Conservation (phyloP, 2,329 filamentous ascomycete genomes). For the Mariannaea sp. region DNA sequence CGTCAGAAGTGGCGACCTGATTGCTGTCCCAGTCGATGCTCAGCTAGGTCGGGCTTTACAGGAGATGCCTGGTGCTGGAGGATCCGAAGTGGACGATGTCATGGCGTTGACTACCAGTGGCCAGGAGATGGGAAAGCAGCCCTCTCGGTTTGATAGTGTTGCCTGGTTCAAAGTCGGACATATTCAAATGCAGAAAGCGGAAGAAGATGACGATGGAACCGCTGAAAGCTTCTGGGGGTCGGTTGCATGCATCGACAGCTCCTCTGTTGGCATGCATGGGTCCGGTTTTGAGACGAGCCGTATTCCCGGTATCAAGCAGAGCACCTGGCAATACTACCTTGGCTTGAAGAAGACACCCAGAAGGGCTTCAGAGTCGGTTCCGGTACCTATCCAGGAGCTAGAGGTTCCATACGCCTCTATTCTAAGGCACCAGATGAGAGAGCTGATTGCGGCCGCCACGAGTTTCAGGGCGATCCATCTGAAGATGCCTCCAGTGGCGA, state of each 20-base stretch:
- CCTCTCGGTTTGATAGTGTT: constrained; percentile 60
- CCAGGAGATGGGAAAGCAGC: constrained; percentile 33
- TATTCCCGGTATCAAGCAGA: constrained; percentile 75
- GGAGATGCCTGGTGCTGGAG: constrained; percentile 65
- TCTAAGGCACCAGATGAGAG: constrained; percentile 73
- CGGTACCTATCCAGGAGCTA: constrained; percentile 51
- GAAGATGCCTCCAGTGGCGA: constrained; percentile 83
- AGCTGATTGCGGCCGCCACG: constrained; percentile 86
- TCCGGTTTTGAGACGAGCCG: constrained; percentile 85
- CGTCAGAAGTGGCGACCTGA: constrained; percentile 83
- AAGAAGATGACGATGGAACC: constrained; percentile 61
- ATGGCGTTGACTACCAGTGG: constrained; percentile 56
- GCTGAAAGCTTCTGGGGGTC: constrained; percentile 81
- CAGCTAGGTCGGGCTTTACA: constrained; percentile 81
- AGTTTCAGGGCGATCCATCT: constrained; percentile 86
- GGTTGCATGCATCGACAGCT: constrained; percentile 82
- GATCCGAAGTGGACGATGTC: constrained; percentile 73
- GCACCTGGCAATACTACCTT: constrained; percentile 88
- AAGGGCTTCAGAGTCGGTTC: constrained; percentile 44
- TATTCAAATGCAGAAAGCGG: constrained; percentile 62
- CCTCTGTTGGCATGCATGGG: constrained; percentile 86
- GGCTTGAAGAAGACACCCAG: constrained; percentile 71
- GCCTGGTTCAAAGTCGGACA: constrained; percentile 94
- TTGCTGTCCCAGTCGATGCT: constrained; percentile 88
- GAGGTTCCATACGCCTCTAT: constrained; percentile 59